Conservation (phyloP, 1,284 basidiomycete genomes). For the Ceratobasidium sp. region DNA sequence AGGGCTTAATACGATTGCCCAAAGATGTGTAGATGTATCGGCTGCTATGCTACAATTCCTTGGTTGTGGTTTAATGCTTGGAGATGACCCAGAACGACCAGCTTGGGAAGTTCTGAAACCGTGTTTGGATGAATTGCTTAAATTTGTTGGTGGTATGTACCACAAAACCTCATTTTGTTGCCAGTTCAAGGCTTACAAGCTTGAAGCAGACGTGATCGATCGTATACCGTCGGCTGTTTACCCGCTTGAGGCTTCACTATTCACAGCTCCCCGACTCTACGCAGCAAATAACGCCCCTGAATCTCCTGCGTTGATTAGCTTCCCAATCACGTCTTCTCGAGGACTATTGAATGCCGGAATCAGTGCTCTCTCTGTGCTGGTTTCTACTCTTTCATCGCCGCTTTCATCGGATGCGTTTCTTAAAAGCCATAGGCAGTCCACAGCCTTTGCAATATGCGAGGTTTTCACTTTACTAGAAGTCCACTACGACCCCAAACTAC, state of each 20-base stretch:
- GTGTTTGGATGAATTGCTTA: slow-evolving; percentile 28
- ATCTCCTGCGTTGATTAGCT: slow-evolving; percentile 5
- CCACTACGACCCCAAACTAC: slow-evolving; percentile 11
- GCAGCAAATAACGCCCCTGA: slow-evolving; percentile 10
- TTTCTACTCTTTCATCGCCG: slow-evolving; percentile 19
- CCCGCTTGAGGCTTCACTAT: slow-evolving; percentile 20
- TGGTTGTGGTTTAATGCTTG: slow-evolving; percentile 10
- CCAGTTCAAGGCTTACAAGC: neutral
- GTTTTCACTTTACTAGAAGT: slow-evolving; percentile 9
- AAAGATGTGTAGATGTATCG: slow-evolving; percentile 15
- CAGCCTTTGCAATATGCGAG: slow-evolving; percentile 15
- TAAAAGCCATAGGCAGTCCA: slow-evolving; percentile 21
- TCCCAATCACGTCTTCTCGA: neutral
- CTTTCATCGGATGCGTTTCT: slow-evolving; percentile 29
- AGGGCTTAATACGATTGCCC: neutral
- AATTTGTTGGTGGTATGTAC: slow-evolving; percentile 23
- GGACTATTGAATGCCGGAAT: neutral
- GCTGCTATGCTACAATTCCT: slow-evolving; percentile 24
- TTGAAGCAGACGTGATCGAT: slow-evolving; percentile 4
- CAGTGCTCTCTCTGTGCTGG: neutral
- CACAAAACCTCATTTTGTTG: too few species aligned
- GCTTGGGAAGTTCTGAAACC: slow-evolving; percentile 27
- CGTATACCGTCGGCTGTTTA: slow-evolving; percentile 5
- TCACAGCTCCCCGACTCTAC: slow-evolving; percentile 18
- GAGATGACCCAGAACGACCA: slow-evolving; percentile 24